Evolutionary conservation across 176 grass and related monocot species (phyloP), one percentile per base, ranked within the genome.

Genomic region (Elaeis guineensis): DNA sequence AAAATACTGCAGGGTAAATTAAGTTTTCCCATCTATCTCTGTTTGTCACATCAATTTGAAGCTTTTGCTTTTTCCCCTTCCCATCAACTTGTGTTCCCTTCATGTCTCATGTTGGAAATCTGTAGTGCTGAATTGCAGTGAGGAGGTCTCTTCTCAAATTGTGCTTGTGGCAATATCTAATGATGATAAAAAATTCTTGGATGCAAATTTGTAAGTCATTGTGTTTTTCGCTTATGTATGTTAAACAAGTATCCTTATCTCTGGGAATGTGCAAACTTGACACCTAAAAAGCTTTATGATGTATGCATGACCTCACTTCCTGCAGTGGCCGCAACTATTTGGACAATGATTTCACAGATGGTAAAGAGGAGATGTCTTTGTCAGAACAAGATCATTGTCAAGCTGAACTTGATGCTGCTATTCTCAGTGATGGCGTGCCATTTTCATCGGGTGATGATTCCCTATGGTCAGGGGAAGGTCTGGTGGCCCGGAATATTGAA

Each of bases 121-220:
- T 76, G 39, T 58, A 50, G 4, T 56, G 25, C 5, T 60, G 75
- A 64, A 63, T 85, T 81, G 58, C 80, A 96, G 92, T 72, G 64
- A 85, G 49, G 28, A 74, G 52, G 54, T 53, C n/a, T 75, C 86
- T 65, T 63, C 50, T 79, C 79, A 80, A 70, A 87, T 96, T 85
- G 75, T 88, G 24, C 65, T 88, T 26, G 74, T 79, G 50, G 86
- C 65, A 77, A 69, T 96, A 72, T 57, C 29, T 21, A 74, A 55
- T 58, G 63, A 59, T 17, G 69, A 76, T 62, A 64, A 75, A 32
- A 63, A 16, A 16, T 50, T 62, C 55, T 75, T 55, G 18, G 32
- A 63, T 66, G 64, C 48, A 65, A 61, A 87, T 63, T 64, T 75
- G 92, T 90, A 90, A 77, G 61, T 60, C 67, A 75, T 70, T 76